These are phyloP conservation scores for Spathaspora passalidarum DNA, from an alignment of 805 yeast genomes.

Conservation along the genomic window DNA sequence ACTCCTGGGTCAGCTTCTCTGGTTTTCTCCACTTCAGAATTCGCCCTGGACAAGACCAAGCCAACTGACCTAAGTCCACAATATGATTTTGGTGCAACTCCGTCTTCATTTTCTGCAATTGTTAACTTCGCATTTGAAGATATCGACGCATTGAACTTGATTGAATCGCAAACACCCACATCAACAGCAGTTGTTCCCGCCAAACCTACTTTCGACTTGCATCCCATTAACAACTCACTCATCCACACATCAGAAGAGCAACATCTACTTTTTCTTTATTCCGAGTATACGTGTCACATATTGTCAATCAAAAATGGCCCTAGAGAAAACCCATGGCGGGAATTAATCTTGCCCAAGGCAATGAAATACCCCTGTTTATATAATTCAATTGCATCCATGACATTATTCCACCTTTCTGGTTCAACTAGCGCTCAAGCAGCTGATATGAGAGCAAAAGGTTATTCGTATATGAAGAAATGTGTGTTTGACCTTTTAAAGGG, in stretches of 20 bases:
- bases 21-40: not conserved
- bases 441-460: constrained; percentile 47
- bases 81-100: constrained; percentile 14
- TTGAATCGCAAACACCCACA: constrained; percentile 14
- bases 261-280: constrained; percentile 33
- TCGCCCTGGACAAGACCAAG: constrained; percentile 1
- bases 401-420: constrained; percentile 53
- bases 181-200: constrained; percentile 16
- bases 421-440: constrained; percentile 42
- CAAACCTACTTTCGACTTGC: constrained; percentile 3
- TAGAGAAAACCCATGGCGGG: constrained; percentile 67
- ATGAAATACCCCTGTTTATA: constrained; percentile 52
- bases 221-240: constrained; percentile 13
- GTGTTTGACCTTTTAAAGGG: constrained; percentile 60
- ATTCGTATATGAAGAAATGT: constrained; percentile 56
- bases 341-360: constrained; percentile 54
- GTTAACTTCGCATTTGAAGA: not conserved
- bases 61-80: constrained; percentile 13
- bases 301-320: constrained; percentile 66
- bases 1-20: not conserved
- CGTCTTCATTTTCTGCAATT: constrained; percentile 12
- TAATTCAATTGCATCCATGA: constrained; percentile 65
- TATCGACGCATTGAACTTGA: not conserved
- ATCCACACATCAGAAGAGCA: constrained; percentile 29
- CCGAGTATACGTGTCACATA: constrained; percentile 39